A percentile compares a stretch with the other conserved stretches of the same genome.
Evolutionary conservation across 2,329 filamentous ascomycete genomes (phyloP).

Genomic region (Malbranchea zuffiana): DNA sequence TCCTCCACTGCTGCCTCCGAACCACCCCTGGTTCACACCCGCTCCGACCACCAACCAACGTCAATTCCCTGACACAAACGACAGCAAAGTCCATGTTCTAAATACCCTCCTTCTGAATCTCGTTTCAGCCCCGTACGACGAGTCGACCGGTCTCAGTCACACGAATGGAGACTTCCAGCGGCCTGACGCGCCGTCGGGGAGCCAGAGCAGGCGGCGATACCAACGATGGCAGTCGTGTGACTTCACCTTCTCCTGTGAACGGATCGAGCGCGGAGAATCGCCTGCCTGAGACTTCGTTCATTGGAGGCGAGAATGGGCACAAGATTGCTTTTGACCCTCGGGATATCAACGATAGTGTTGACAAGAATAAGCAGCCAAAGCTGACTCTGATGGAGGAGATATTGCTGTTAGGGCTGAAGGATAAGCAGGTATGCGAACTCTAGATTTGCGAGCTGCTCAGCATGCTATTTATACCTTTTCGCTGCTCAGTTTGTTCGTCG

Average conservation of each 20-base stretch:
- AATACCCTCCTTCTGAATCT: slow-evolving; percentile 11
- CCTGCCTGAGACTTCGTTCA: slow-evolving; percentile 70
- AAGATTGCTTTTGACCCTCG: slow-evolving; percentile 96
- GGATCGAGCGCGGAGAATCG: slow-evolving; percentile 46
- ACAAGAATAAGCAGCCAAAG: slow-evolving; percentile 96
- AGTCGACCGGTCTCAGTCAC: not conserved
- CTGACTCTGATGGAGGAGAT: slow-evolving; percentile 98
- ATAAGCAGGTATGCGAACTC: slow-evolving; percentile 69
- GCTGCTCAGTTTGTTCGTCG: slow-evolving; percentile 1
- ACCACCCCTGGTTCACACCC: not conserved
- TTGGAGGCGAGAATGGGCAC: slow-evolving; percentile 79
- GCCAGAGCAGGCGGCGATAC: slow-evolving; percentile 50
- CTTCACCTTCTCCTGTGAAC: slow-evolving; percentile 52
- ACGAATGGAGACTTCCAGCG: slow-evolving; percentile 56
- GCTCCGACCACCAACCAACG: not conserved
- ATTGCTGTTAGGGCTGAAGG: slow-evolving; percentile 85
- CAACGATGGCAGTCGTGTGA: slow-evolving; percentile 54
- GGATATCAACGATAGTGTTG: slow-evolving; percentile 92
- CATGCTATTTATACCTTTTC: not conserved
- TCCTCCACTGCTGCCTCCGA: not conserved
- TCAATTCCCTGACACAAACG: not conserved
- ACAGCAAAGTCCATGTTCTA: slow-evolving; percentile 8
- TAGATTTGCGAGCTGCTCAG: not conserved
- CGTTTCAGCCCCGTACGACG: slow-evolving; percentile 9
- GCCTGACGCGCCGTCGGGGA: slow-evolving; percentile 59